These are phyloP conservation scores for Chytridiales sp. DNA, from an alignment of 371 early-diverging fungal species.

Conservation along the genomic window DNA sequence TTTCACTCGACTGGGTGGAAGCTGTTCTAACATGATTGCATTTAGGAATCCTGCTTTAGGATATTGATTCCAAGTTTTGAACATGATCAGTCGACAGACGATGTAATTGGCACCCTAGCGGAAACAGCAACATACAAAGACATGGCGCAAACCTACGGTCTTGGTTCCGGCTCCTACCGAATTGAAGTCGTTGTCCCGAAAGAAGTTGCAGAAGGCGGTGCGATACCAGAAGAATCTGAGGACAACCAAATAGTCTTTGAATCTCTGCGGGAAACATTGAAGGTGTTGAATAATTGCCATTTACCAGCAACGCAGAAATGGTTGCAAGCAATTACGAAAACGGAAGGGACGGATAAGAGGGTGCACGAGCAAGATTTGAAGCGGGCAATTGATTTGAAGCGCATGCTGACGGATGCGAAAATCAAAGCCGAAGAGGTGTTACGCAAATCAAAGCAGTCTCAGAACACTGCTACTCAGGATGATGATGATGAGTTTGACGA, in stretches of 20 bases:
- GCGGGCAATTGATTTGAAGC: background rate
- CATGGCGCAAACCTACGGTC: conserved; percentile 18
- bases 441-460: background rate
- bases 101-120: background rate
- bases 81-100: background rate
- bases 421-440: background rate
- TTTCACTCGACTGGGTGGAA: no score
- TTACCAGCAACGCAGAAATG: background rate
- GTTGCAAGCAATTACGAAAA: background rate
- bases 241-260: conserved; percentile 24
- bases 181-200: conserved; percentile 10
- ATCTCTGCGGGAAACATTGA: conserved; percentile 21
- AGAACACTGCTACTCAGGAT: conserved; percentile 10
- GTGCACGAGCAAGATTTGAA: background rate
- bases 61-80: no score
- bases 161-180: conserved; percentile 13
- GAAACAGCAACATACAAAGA: conserved; percentile 8
- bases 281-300: background rate
- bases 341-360: no score
- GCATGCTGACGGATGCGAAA: background rate
- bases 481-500: conserved; percentile 54
- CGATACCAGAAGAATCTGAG: conserved; percentile 9
- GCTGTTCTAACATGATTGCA: no score
- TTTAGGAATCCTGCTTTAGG: no score
- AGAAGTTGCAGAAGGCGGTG: background rate